Conservation (phyloP, 371 early-diverging fungal species). For the Syncephalastrum racemosum region DNA sequence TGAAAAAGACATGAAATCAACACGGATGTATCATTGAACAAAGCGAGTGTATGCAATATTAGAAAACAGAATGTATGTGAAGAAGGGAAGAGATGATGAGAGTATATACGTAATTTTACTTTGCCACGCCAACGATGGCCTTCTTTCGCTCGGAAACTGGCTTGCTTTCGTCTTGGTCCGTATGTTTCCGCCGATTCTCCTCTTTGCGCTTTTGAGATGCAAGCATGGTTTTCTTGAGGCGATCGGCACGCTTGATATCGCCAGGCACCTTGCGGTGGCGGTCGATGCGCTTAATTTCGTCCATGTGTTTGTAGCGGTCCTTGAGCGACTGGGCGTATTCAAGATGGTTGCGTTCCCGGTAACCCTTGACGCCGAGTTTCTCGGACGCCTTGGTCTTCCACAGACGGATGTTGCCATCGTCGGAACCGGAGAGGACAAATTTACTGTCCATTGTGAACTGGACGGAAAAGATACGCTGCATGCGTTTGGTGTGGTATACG, state of each 20-base stretch:
- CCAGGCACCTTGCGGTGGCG: constrained; percentile 87
- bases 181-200: constrained; percentile 77
- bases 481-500: constrained; percentile 98
- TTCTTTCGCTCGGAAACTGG: constrained; percentile 80
- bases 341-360: constrained; percentile 81
- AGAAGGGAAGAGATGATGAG: neutral
- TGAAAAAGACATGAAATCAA: neutral
- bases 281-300: constrained; percentile 88
- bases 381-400: constrained; percentile 97
- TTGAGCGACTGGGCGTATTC: constrained; percentile 89
- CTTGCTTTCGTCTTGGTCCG: constrained; percentile 63
- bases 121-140: constrained; percentile 73
- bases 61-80: neutral
- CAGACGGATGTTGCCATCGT: constrained; percentile 97
- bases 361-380: constrained; percentile 75
- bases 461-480: constrained; percentile 95
- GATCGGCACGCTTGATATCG: constrained; percentile 75
- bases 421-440: constrained; percentile 96
- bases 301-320: constrained; percentile 92
- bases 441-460: constrained; percentile 94
- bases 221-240: constrained; percentile 78
- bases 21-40: neutral
- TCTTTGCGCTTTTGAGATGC: constrained; percentile 83
- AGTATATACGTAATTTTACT: constrained; percentile 36
- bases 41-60: neutral